Evolutionary conservation across 2,329 filamentous ascomycete species (phyloP).

Genomic region (Colletotrichum sp.): DNA sequence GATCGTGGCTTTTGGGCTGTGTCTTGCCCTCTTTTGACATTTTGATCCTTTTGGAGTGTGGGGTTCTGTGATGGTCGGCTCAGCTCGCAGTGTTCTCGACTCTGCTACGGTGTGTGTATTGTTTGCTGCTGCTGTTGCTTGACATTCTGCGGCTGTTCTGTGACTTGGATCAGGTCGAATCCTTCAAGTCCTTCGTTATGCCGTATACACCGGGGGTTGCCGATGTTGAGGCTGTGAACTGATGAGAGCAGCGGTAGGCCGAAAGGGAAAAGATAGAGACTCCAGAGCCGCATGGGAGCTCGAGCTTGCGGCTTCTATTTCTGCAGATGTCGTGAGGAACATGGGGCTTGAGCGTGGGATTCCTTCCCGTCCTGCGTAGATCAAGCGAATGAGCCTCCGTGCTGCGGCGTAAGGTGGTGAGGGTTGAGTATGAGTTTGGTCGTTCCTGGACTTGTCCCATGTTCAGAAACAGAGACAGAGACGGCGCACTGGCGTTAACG

Average conservation of each 20-base stretch:
- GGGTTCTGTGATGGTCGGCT: background rate
- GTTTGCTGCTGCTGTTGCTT: background rate
- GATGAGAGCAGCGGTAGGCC: background rate
- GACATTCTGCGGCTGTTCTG: background rate
- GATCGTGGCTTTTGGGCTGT: background rate
- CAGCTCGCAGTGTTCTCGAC: background rate
- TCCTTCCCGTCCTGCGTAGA: background rate
- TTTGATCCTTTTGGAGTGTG: background rate
- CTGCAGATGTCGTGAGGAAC: background rate
- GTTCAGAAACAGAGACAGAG: constrained; percentile 12
- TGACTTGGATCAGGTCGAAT: background rate
- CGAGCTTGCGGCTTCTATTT: background rate
- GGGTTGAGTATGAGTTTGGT: background rate
- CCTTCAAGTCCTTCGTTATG: background rate
- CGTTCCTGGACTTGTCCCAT: constrained; percentile 7
- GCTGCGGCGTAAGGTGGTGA: background rate
- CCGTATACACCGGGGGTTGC: background rate
- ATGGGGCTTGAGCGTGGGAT: background rate
- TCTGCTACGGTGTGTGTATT: background rate
- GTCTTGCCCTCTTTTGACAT: background rate
- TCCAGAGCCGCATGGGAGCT: background rate
- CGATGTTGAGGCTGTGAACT: background rate
- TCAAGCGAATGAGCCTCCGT: background rate
- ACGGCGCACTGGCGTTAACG: background rate
- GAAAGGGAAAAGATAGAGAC: background rate